Conservation (phyloP, 1,139 yeast genomes). For the Pneumocystis jirovecii region DNA sequence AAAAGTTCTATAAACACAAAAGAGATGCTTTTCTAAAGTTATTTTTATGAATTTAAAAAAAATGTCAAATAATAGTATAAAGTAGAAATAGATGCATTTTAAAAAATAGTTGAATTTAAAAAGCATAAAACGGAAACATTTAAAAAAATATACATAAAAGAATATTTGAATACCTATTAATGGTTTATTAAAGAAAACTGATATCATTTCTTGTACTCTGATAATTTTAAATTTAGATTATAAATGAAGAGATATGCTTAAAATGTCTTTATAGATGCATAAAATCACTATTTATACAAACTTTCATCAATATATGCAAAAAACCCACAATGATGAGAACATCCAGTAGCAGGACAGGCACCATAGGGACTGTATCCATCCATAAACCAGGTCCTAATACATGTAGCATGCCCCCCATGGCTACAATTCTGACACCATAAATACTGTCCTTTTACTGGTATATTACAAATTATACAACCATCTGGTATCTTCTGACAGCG, state of each 20-base stretch:
- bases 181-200: background rate
- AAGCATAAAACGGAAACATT: background rate
- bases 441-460: slow-evolving; percentile 60
- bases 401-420: slow-evolving; percentile 72
- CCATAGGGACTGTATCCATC: slow-evolving; percentile 35
- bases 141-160: background rate
- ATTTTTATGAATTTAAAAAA: too few species aligned
- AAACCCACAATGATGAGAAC: slow-evolving; percentile 24
- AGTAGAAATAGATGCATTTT: background rate
- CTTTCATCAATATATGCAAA: background rate
- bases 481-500: slow-evolving; percentile 46
- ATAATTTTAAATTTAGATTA: too few species aligned
- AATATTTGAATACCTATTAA: background rate
- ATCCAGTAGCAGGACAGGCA: slow-evolving; percentile 68
- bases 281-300: background rate
- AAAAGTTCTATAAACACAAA: background rate
- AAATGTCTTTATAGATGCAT: background rate
- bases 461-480: slow-evolving; percentile 67
- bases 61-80: too few species aligned
- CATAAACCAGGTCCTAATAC: slow-evolving; percentile 66
- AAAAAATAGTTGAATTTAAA: background rate
- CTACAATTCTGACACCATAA: slow-evolving; percentile 66
- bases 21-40: too few species aligned
- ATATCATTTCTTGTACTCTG: background rate
- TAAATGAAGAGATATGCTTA: background rate